Conservation (phyloP, 2,329 filamentous ascomycete species). For the Uncinocarpus reesii region DNA sequence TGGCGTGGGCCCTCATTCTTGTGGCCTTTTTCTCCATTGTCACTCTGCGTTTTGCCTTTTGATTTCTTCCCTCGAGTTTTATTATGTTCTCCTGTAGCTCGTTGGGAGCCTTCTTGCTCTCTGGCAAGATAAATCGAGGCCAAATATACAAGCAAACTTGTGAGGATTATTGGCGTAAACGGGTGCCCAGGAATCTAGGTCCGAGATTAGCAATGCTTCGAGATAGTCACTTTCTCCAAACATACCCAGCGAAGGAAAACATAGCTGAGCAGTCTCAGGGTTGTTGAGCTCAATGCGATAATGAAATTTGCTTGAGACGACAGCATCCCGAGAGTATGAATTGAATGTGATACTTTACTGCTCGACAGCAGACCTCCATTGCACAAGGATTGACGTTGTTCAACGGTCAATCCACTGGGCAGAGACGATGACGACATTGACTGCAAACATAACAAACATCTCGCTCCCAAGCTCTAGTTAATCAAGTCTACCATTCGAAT, state of each 20-base stretch:
- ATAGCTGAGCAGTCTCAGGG: conserved; percentile 30
- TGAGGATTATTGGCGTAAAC: conserved; percentile 30
- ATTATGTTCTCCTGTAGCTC: too few relatives aligned
- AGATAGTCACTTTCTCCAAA: too few relatives aligned
- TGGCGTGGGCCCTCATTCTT: neutral
- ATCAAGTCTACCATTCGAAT: too few relatives aligned
- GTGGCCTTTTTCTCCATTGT: neutral
- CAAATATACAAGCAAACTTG: conserved; percentile 39
- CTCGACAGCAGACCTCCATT: too few relatives aligned
- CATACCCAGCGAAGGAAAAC: conserved; percentile 41
- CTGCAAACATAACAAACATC: conserved; percentile 11
- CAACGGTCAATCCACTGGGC: neutral
- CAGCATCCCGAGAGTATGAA: conserved; percentile 22
- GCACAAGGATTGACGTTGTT: neutral
- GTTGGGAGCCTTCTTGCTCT: conserved; percentile 7
- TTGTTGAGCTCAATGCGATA: conserved; percentile 29
- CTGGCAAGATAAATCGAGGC: conserved; percentile 24
- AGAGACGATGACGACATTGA: conserved; percentile 9
- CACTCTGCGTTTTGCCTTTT: neutral
- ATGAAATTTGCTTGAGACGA: conserved; percentile 25
- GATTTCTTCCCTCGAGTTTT: neutral
- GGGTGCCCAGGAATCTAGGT: conserved; percentile 32
- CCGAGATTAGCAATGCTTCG: conserved; percentile 13
- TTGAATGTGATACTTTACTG: neutral
- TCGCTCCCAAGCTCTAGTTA: too few relatives aligned